A percentile compares a stretch with the other conserved stretches of the same genome.
Conservation (phyloP, 768 basidiomycete genomes). For the Vararia minispora region DNA sequence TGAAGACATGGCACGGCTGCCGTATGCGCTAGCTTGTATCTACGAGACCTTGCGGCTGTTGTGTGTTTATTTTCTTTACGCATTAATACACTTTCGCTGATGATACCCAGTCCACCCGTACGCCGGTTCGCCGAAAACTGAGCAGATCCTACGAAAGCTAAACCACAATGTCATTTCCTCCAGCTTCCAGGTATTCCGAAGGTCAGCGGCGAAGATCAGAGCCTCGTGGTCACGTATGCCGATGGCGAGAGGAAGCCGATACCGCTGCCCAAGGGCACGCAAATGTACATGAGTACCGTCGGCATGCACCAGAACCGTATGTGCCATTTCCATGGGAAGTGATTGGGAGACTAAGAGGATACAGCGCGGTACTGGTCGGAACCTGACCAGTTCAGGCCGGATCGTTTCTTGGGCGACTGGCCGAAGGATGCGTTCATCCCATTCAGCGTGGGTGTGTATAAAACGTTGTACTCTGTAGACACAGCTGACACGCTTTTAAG, state of each 20-base stretch:
- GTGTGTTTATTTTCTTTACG: slow-evolving; percentile 1
- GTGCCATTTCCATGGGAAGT: too few species aligned
- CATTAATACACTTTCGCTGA: background rate
- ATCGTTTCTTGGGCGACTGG: slow-evolving; percentile 23
- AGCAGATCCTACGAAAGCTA: too few species aligned
- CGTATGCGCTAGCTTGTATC: slow-evolving; percentile 28
- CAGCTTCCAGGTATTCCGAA: background rate
- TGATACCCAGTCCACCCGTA: slow-evolving; percentile 4
- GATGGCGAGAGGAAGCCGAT: background rate
- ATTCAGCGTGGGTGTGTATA: slow-evolving; percentile 15
- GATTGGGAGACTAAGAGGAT: too few species aligned
- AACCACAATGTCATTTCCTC: too few species aligned
- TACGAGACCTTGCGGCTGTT: slow-evolving; percentile 39
- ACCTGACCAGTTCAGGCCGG: slow-evolving; percentile 33
- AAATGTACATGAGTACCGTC: background rate
- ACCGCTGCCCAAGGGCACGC: background rate
- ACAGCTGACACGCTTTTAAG: background rate
- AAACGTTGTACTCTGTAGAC: background rate
- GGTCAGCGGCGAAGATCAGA: background rate
- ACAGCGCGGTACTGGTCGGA: slow-evolving; percentile 49
- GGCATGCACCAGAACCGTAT: background rate
- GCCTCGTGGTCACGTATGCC: background rate
- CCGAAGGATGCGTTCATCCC: slow-evolving; percentile 24
- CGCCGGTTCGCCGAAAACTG: slow-evolving; percentile 30
- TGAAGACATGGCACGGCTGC: slow-evolving; percentile 14